A percentile compares a stretch with the other conserved stretches of the same genome.
phyloP scores from a whole-genome alignment of 2,329 filamentous ascomycete genomes.

The Ramularia collo-cygni region DNA sequence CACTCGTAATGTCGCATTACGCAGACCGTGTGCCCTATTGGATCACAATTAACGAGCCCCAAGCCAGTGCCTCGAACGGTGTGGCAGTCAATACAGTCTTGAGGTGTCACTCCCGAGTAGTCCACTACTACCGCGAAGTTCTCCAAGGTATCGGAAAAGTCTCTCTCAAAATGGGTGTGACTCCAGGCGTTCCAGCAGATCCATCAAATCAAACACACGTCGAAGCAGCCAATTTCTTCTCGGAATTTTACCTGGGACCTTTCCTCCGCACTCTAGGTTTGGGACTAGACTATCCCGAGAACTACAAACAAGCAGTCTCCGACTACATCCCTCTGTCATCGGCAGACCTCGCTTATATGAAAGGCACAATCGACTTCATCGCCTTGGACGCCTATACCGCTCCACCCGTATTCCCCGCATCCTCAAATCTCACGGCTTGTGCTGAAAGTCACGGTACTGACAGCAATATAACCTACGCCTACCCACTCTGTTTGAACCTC shows the following conservation, averaged over 20 bases:
- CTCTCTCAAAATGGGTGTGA: constrained; percentile 43
- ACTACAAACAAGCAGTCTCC: constrained; percentile 40
- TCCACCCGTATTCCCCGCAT: constrained; percentile 8
- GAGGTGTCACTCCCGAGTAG: constrained; percentile 18
- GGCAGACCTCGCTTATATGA: constrained; percentile 36
- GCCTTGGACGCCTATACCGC: constrained; percentile 16
- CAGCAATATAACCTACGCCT: constrained; percentile 22
- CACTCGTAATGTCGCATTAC: constrained; percentile 33
- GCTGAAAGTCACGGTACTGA: constrained; percentile 12
- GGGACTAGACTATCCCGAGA: constrained; percentile 45
- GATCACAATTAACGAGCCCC: constrained; percentile 37
- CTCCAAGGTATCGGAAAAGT: constrained; percentile 46
- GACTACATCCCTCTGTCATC: constrained; percentile 42
- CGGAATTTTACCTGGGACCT: constrained; percentile 38
- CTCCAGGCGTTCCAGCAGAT: constrained; percentile 32
- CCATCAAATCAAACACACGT: constrained; percentile 37
- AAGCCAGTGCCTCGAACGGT: constrained; percentile 16
- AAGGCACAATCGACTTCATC: constrained; percentile 16
- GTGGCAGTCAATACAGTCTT: constrained; percentile 14
- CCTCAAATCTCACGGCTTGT: constrained; percentile 17
- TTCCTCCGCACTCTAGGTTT: constrained; percentile 49
- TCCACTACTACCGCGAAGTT: constrained; percentile 47
- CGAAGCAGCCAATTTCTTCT: constrained; percentile 41
- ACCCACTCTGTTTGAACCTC: constrained; percentile 27
- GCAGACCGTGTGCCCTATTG: constrained; percentile 30